These are phyloP conservation scores for Saccharomycopsis sp. DNA, from an alignment of 805 yeast species.

Conservation along the genomic window DNA sequence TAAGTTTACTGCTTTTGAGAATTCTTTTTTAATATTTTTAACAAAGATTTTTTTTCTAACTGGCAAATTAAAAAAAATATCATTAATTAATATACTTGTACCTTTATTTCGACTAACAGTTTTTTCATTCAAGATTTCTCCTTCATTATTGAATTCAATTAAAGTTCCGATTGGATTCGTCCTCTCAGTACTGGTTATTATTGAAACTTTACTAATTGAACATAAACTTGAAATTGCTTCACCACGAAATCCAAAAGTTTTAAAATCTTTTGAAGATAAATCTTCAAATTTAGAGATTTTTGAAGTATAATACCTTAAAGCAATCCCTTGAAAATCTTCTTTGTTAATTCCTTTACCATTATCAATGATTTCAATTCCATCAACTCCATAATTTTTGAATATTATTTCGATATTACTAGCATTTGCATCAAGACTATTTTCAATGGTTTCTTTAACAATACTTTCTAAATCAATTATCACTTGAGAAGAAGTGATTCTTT, in stretches of 20 bases:
- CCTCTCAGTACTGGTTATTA: conserved; percentile 38
- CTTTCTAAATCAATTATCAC: conserved; percentile 74
- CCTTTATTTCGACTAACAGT: conserved; percentile 54
- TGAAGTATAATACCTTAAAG: conserved; percentile 59
- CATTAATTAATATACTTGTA: conserved; percentile 47
- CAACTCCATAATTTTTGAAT: conserved; percentile 65
- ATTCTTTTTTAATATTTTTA: conserved; percentile 61
- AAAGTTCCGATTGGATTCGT: conserved; percentile 47
- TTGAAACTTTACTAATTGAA: conserved; percentile 36
- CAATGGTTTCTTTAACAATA: conserved; percentile 77
- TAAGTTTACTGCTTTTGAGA: conserved; percentile 50
- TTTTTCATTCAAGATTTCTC: conserved; percentile 32
- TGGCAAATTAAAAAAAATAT: conserved; percentile 62
- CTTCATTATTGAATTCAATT: conserved; percentile 45
- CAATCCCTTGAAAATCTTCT: conserved; percentile 42
- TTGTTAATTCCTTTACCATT: conserved; percentile 55
- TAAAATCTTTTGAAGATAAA: conserved; percentile 25
- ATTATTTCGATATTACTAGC: conserved; percentile 57
- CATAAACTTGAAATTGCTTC: conserved; percentile 71
- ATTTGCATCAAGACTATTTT: conserved; percentile 76
- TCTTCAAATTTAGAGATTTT: conserved; percentile 50
- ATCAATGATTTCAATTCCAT: conserved; percentile 56
- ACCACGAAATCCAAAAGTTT: conserved; percentile 68
- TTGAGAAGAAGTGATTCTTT: conserved; percentile 82
- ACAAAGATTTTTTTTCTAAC: conserved; percentile 70